Conservation (phyloP, 2,329 filamentous ascomycete genomes). For the Colletotrichum scovillei region DNA sequence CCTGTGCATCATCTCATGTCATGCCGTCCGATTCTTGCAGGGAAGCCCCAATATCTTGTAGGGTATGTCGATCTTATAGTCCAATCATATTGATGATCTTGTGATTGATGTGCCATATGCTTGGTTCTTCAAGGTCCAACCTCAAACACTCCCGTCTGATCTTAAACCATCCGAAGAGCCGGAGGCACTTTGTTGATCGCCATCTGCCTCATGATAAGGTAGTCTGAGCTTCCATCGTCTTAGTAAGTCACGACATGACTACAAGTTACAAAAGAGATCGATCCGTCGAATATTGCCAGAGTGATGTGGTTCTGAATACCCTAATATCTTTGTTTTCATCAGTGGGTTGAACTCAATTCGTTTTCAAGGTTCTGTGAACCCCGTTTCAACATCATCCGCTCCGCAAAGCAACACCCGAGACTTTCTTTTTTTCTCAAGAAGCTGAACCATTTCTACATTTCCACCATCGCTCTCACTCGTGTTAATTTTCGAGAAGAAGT, state of each 20-base stretch:
- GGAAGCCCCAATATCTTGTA: not conserved
- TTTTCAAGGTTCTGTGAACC: slow-evolving; percentile 21
- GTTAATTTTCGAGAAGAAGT: not conserved
- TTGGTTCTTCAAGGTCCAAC: slow-evolving; percentile 12
- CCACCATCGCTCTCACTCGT: not conserved
- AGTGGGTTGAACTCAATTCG: slow-evolving; percentile 21
- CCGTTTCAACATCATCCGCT: not conserved
- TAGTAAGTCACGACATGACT: too few relatives aligned
- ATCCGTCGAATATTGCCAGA: not conserved
- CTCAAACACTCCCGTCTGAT: slow-evolving; percentile 32
- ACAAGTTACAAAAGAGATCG: slow-evolving; percentile 6
- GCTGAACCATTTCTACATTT: not conserved
- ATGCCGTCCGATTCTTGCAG: slow-evolving; percentile 19
- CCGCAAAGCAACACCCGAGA: not conserved
- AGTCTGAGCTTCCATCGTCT: not conserved
- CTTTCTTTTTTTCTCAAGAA: not conserved
- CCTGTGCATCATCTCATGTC: slow-evolving; percentile 28
- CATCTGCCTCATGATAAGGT: not conserved
- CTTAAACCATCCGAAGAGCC: slow-evolving; percentile 4
- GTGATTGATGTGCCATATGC: not conserved
- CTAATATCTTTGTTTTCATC: slow-evolving; percentile 10
- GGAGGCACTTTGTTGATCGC: not conserved
- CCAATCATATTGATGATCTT: slow-evolving; percentile 18
- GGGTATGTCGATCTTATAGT: not conserved
- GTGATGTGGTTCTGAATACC: slow-evolving; percentile 4